A percentile compares a stretch with the other conserved stretches of the same genome.
phyloP scores from a whole-genome alignment of 2,329 filamentous ascomycete genomes.

The Aureobasidium sp. region DNA sequence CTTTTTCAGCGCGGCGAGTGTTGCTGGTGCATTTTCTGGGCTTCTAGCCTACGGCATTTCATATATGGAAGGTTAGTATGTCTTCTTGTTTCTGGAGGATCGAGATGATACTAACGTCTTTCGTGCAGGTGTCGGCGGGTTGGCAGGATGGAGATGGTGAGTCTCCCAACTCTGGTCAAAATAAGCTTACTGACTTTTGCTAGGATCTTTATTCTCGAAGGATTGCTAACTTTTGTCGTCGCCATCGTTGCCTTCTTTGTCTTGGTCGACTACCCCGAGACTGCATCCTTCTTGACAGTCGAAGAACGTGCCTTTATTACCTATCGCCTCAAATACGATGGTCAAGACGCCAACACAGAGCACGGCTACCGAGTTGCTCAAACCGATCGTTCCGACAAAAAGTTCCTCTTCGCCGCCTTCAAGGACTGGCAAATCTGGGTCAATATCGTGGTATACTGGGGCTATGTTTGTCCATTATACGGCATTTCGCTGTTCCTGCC shows the following conservation, averaged over 20 bases:
- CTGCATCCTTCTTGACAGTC: constrained; percentile 37
- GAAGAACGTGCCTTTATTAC: constrained; percentile 20
- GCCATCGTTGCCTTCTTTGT: constrained; percentile 38
- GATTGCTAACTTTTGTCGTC: constrained; percentile 29
- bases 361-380: constrained; percentile 18
- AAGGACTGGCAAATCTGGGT: constrained; percentile 43
- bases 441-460: constrained; percentile 57
- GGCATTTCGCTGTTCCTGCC: constrained; percentile 33
- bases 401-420: constrained; percentile 40
- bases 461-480: constrained; percentile 47
- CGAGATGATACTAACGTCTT: background rate
- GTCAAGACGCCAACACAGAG: constrained; percentile 13
- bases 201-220: constrained; percentile 24
- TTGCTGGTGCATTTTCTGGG: constrained; percentile 47
- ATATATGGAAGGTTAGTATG: constrained; percentile 31
- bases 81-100: background rate
- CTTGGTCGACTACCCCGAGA: constrained; percentile 54
- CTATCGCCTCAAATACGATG: constrained; percentile 20
- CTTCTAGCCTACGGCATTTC: constrained; percentile 41
- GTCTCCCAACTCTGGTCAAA: background rate
- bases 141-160: constrained; percentile 31
- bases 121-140: constrained; percentile 17
- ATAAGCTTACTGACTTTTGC: background rate
- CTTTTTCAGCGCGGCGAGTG: constrained; percentile 42
- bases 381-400: constrained; percentile 26